Evolutionary conservation across 2,329 filamentous ascomycete species (phyloP).

Genomic region (Calycina marina): DNA sequence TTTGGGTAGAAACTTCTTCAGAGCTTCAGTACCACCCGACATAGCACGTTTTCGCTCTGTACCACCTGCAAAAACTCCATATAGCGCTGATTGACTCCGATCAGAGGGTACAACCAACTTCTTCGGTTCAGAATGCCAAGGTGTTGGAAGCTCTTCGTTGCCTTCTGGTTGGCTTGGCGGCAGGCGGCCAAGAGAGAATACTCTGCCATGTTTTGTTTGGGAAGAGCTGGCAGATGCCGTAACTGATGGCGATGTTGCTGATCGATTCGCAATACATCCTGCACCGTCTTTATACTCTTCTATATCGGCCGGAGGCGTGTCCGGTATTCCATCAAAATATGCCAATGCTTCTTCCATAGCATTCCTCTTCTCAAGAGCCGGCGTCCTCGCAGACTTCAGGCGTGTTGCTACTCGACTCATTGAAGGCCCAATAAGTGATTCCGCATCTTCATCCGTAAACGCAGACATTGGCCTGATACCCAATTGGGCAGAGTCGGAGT

Average conservation of each 20-base stretch:
- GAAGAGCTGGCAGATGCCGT: slow-evolving; percentile 1
- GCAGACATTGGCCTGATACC: slow-evolving; percentile 10
- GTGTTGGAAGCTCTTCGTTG: slow-evolving; percentile 14
- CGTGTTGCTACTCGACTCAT: slow-evolving; percentile 42
- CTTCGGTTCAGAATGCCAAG: slow-evolving; percentile 30
- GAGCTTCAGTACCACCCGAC: slow-evolving; percentile 40
- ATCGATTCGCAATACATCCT: background rate
- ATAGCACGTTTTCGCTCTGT: slow-evolving; percentile 32
- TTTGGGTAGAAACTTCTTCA: slow-evolving; percentile 38
- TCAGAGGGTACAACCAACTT: slow-evolving; percentile 21
- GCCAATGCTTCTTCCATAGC: slow-evolving; percentile 33
- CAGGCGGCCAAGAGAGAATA: slow-evolving; percentile 9
- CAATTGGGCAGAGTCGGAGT: slow-evolving; percentile 11
- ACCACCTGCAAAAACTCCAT: slow-evolving; percentile 30
- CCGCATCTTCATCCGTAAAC: slow-evolving; percentile 34
- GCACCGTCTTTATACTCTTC: too few relatives aligned
- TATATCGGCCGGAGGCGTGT: slow-evolving; percentile 12
- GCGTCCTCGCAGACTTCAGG: slow-evolving; percentile 37
- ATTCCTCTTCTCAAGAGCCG: slow-evolving; percentile 41
- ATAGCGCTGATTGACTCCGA: slow-evolving; percentile 25
- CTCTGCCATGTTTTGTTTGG: slow-evolving; percentile 17
- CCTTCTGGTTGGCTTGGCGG: slow-evolving; percentile 20
- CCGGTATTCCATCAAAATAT: slow-evolving; percentile 25
- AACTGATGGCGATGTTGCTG: background rate
- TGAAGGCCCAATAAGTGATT: slow-evolving; percentile 43